Conservation (phyloP, 1,139 yeast species). For the Candida pseudoviswanathii region DNA sequence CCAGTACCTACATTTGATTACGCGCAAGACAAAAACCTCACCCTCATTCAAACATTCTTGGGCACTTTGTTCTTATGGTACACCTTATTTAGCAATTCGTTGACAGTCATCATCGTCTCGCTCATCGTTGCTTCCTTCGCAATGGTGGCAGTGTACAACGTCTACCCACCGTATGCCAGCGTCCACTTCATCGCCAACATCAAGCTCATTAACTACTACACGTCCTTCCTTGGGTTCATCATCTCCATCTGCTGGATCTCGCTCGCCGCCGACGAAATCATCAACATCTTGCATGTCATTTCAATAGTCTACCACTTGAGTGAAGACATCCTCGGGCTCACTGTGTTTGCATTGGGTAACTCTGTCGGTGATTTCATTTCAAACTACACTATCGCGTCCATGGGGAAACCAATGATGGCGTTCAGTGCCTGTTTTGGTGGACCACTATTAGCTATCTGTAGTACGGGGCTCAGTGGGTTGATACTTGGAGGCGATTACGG, state of each 20-base stretch:
- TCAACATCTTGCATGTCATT: conserved; percentile 63
- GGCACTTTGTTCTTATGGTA: conserved; percentile 21
- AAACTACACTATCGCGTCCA: conserved; percentile 76
- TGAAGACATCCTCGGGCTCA: conserved; percentile 80
- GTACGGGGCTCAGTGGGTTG: conserved; percentile 60
- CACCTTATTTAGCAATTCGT: conserved; percentile 8
- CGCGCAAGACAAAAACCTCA: conserved; percentile 15
- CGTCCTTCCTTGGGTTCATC: conserved; percentile 62
- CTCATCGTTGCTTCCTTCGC: conserved; percentile 16
- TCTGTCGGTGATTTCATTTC: conserved; percentile 89
- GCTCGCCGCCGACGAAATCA: conserved; percentile 73
- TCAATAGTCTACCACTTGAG: conserved; percentile 64
- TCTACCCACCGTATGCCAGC: conserved; percentile 9
- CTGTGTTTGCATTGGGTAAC: conserved; percentile 90
- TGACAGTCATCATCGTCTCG: conserved; percentile 10
- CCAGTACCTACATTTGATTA: conserved; percentile 16
- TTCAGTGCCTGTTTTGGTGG: conserved; percentile 95
- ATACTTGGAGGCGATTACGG: conserved; percentile 30
- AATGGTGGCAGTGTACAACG: conserved; percentile 11
- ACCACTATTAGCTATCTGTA: conserved; percentile 60
- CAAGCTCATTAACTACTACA: conserved; percentile 28
- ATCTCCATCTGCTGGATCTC: conserved; percentile 76
- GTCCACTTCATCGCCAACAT: conserved; percentile 7
- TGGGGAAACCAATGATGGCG: conserved; percentile 93
- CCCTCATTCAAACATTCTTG: conserved; percentile 22